These are phyloP conservation scores for Eucommia ulmoides DNA, from an alignment of 257 asterid genomes.

Conservation along the genomic window DNA sequence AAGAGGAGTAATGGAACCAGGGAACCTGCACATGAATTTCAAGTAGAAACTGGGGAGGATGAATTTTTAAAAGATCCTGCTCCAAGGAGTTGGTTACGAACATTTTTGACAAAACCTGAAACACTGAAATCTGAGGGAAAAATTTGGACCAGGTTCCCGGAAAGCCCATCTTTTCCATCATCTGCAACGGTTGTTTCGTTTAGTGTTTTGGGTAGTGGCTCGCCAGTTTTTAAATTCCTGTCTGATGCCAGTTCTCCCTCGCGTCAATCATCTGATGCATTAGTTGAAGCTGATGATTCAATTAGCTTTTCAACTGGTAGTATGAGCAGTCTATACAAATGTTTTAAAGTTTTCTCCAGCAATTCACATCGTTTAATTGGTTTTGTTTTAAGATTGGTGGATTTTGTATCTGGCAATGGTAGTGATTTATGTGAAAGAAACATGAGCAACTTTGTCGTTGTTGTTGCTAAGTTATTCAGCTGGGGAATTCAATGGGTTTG, in stretches of 20 bases:
- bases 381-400: slow-evolving; percentile 36
- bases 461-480: slow-evolving; percentile 48
- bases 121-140: slow-evolving; percentile 36
- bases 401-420: slow-evolving; percentile 15
- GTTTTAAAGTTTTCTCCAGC: slow-evolving; percentile 64
- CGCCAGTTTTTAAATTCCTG: slow-evolving; percentile 38
- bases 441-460: slow-evolving; percentile 25
- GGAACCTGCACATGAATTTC: slow-evolving; percentile 14
- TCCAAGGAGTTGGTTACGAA: slow-evolving; percentile 52
- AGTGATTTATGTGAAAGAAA: slow-evolving; percentile 26
- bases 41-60: slow-evolving; percentile 24
- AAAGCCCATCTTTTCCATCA: slow-evolving; percentile 33
- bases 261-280: slow-evolving; percentile 3
- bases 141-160: slow-evolving; percentile 51
- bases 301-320: slow-evolving; percentile 23
- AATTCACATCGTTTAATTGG: slow-evolving; percentile 62
- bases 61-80: slow-evolving; percentile 20
- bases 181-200: slow-evolving; percentile 50
- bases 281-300: slow-evolving; percentile 17
- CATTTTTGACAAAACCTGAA: slow-evolving; percentile 50
- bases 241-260: slow-evolving; percentile 29
- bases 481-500: slow-evolving; percentile 87
- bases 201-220: slow-evolving; percentile 46
- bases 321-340: slow-evolving; percentile 30
- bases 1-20: slow-evolving; percentile 7